phyloP scores from a whole-genome alignment of 495 filamentous ascomycete species.

The Neurospora intermedia region DNA sequence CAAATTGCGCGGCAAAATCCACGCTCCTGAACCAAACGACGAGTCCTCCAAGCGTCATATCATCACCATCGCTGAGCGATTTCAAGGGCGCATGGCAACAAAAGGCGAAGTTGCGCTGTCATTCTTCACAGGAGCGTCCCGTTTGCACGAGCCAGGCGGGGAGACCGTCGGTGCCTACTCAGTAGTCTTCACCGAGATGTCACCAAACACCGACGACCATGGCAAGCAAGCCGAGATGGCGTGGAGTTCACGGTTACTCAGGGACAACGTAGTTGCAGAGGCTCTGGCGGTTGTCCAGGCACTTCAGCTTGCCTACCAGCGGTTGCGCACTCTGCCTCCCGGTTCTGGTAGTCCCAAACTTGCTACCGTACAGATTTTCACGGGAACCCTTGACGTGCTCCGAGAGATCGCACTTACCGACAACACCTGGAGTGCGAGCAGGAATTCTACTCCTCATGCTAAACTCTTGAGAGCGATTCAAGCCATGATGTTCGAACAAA shows the following conservation, averaged over 20 bases:
- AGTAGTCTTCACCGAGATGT: background rate
- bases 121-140: background rate
- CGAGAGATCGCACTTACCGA: background rate
- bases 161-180: background rate
- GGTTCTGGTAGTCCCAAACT: background rate
- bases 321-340: background rate
- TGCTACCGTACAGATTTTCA: background rate
- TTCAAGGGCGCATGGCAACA: background rate
- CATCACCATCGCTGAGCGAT: background rate
- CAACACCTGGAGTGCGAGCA: background rate
- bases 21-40: background rate
- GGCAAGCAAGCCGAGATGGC: background rate
- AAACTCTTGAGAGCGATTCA: background rate
- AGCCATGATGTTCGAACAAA: background rate
- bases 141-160: background rate
- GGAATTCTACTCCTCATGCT: background rate
- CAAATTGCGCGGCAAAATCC: background rate
- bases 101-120: background rate
- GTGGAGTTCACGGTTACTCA: background rate
- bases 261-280: fast-evolving
- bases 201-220: background rate
- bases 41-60: background rate
- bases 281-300: background rate
- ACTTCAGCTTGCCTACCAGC: background rate
- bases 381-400: background rate